phyloP scores from a whole-genome alignment of 257 asterid genomes.

The Linaria vulgaris region DNA sequence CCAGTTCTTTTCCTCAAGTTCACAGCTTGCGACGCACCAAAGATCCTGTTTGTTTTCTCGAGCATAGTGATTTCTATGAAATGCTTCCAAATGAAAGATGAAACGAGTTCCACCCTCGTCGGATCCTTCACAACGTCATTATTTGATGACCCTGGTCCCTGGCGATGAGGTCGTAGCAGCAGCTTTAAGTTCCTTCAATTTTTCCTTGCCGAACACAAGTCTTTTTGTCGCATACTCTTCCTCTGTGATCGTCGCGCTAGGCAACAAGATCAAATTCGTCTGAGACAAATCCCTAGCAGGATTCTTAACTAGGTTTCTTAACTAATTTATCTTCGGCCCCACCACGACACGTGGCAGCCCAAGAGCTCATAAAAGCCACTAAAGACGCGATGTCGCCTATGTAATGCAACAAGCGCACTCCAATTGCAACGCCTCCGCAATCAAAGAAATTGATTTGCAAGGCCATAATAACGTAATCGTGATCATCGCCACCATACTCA shows the following conservation, averaged over 20 bases:
- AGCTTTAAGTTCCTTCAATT: conserved; percentile 12
- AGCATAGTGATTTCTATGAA: conserved; percentile 20
- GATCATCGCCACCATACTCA: too few species aligned
- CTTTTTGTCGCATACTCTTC: conserved; percentile 25
- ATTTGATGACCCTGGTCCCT: background rate
- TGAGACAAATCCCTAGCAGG: conserved; percentile 27
- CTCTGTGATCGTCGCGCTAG: background rate
- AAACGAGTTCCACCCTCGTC: conserved; percentile 50
- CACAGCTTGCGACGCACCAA: conserved; percentile 29
- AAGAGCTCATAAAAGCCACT: conserved; percentile 35
- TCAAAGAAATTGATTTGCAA: conserved; percentile 33
- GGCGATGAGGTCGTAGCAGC: background rate
- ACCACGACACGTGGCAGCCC: conserved; percentile 35
- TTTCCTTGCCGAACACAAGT: conserved; percentile 35
- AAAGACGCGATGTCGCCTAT: conserved; percentile 35
- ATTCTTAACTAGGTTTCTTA: conserved; percentile 14
- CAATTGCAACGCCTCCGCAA: conserved; percentile 39
- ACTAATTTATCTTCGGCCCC: background rate
- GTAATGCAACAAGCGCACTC: conserved; percentile 31
- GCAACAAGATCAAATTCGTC: too few species aligned
- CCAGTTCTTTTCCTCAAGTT: conserved; percentile 38
- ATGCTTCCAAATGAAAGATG: conserved; percentile 42
- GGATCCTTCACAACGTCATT: conserved; percentile 25
- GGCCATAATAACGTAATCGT: conserved; percentile 1
- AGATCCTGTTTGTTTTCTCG: background rate